phyloP scores from a whole-genome alignment of 2,329 filamentous ascomycete species.

The Colletotrichum cordylinicola region DNA sequence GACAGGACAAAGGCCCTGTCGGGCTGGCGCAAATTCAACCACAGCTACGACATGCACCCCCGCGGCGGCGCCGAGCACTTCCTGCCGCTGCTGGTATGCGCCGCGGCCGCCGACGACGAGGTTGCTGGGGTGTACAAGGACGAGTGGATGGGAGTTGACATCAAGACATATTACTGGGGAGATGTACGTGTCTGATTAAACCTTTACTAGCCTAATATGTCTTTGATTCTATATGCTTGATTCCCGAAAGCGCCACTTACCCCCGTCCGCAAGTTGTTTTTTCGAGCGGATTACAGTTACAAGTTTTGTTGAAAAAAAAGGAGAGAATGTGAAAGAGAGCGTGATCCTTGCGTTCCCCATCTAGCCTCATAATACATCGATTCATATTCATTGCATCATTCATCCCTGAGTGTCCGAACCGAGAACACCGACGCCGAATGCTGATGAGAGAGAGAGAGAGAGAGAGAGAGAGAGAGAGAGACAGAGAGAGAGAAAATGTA shows the following conservation, averaged over 20 bases:
- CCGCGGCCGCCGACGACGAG: slow-evolving; percentile 54
- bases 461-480: not conserved
- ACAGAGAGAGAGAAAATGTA: not conserved
- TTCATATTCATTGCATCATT: slow-evolving; percentile 14
- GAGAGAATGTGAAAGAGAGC: not conserved
- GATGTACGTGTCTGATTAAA: slow-evolving; percentile 22
- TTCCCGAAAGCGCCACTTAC: not conserved
- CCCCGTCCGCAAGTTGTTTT: not conserved
- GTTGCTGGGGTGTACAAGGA: slow-evolving; percentile 52
- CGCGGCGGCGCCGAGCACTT: slow-evolving; percentile 61
- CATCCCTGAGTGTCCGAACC: not conserved
- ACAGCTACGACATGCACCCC: slow-evolving; percentile 60
- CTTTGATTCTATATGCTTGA: slow-evolving; percentile 2
- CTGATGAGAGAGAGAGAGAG: not conserved
- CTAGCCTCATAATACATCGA: slow-evolving; percentile 12
- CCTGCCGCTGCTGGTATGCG: slow-evolving; percentile 62
- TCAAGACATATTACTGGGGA: slow-evolving; percentile 63
- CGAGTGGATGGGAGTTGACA: slow-evolving; percentile 52
- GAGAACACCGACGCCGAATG: slow-evolving; percentile 8
- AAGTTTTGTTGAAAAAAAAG: not conserved
- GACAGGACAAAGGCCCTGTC: slow-evolving; percentile 46
- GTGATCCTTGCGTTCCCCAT: not conserved
- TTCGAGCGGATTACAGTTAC: not conserved
- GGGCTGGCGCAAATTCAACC: slow-evolving; percentile 53
- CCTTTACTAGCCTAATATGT: not conserved